Conservation (phyloP, 768 basidiomycete species). For the Rhodotorula toruloides region DNA sequence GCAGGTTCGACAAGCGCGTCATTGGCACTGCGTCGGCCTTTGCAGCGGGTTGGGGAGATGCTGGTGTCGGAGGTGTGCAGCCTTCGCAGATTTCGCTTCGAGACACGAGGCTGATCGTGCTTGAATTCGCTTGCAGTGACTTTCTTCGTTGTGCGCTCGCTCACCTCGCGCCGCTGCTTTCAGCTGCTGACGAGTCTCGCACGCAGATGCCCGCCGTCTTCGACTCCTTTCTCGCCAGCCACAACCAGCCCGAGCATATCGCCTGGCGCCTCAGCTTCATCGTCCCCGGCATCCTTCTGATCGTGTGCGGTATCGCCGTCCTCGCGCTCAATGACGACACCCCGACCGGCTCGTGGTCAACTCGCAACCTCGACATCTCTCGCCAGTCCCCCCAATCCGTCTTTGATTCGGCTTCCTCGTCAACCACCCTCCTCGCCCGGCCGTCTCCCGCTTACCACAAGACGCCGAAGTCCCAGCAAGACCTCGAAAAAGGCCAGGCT, state of each 20-base stretch:
- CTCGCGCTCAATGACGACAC: constrained; percentile 35
- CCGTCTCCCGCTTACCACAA: neutral
- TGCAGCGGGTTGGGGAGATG: constrained; percentile 57
- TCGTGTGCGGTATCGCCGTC: constrained; percentile 45
- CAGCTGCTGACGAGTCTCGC: neutral
- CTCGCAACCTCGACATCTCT: constrained; percentile 1
- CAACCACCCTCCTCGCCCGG: constrained; percentile 9
- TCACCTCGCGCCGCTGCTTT: too few species aligned
- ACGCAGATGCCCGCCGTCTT: constrained; percentile 55
- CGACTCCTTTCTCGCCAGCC: constrained; percentile 46
- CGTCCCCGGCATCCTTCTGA: constrained; percentile 54
- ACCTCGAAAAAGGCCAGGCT: constrained; percentile 22
- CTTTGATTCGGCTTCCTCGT: constrained; percentile 1
- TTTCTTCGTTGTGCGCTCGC: constrained; percentile 51
- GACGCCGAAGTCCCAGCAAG: neutral
- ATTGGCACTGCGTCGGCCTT: constrained; percentile 55
- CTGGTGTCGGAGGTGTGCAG: constrained; percentile 46
- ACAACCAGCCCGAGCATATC: constrained; percentile 43
- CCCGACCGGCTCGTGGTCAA: constrained; percentile 23
- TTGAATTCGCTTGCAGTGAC: constrained; percentile 44
- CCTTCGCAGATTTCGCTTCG: neutral
- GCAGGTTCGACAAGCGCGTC: constrained; percentile 53
- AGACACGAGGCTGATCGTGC: neutral
- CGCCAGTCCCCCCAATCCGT: constrained; percentile 11
- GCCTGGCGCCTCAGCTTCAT: constrained; percentile 59